Evolutionary conservation across 1,139 yeast genomes (phyloP).

Genomic region (Candida gigantensis): DNA sequence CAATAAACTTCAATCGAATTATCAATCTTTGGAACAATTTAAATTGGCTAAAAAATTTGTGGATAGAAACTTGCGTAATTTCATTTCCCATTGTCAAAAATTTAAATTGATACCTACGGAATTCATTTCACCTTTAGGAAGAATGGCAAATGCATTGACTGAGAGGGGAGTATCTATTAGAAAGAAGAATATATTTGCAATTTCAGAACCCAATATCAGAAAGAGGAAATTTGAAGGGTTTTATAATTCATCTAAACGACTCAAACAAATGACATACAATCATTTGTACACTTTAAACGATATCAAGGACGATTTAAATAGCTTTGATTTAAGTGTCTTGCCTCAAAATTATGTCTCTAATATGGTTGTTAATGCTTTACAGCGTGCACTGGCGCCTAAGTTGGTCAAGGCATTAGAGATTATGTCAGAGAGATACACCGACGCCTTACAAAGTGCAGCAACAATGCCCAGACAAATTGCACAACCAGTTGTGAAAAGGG

Average conservation of each 20-base stretch:
- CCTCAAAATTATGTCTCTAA: constrained; percentile 62
- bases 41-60: constrained; percentile 44
- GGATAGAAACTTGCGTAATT: constrained; percentile 41
- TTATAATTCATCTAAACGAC: constrained; percentile 29
- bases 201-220: constrained; percentile 32
- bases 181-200: constrained; percentile 37
- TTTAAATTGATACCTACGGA: constrained; percentile 41
- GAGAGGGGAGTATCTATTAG: constrained; percentile 46
- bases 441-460: constrained; percentile 21
- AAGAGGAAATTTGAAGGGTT: constrained; percentile 46
- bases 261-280: constrained; percentile 37
- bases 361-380: constrained; percentile 66
- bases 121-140: constrained; percentile 29
- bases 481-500: constrained; percentile 1
- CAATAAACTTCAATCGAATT: constrained; percentile 44
- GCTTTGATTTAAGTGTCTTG: constrained; percentile 68
- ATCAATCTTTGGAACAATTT: constrained; percentile 45
- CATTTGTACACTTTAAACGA: constrained; percentile 63
- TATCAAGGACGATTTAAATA: constrained; percentile 56
- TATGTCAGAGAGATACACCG: constrained; percentile 58
- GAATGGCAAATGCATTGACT: constrained; percentile 30
- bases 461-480: constrained; percentile 1
- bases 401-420: constrained; percentile 71
- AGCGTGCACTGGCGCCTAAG: constrained; percentile 51
- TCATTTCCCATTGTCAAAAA: constrained; percentile 37